Conservation (phyloP, 2,329 filamentous ascomycete genomes). For the Orbilia ellipsospora region DNA sequence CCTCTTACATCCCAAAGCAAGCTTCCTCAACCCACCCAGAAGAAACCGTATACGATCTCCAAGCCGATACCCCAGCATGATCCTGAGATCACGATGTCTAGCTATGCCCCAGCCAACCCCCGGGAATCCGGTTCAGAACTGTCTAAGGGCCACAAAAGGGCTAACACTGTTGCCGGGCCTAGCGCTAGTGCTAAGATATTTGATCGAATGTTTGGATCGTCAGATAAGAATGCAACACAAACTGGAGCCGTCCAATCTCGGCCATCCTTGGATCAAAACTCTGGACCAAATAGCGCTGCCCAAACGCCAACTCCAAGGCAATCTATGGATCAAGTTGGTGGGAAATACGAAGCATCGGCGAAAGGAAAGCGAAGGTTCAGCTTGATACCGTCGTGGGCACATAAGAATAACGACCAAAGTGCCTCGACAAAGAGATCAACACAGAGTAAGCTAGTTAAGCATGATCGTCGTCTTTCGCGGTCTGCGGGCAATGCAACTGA, state of each 20-base stretch:
- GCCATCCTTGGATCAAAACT: conserved; percentile 62
- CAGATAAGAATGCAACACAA: conserved; percentile 47
- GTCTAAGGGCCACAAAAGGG: conserved; percentile 76
- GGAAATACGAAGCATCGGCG: conserved; percentile 66
- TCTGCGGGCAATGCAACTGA: conserved; percentile 54
- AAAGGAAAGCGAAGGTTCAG: conserved; percentile 70
- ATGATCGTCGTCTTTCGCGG: conserved; percentile 55
- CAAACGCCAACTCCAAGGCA: conserved; percentile 67
- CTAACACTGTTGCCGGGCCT: conserved; percentile 77
- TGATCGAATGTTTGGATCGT: conserved; percentile 64
- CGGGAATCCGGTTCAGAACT: conserved; percentile 62
- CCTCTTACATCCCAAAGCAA: conserved; percentile 75
- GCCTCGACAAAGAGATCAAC: conserved; percentile 50
- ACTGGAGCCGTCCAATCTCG: conserved; percentile 34
- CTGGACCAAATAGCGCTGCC: conserved; percentile 46
- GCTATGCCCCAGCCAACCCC: conserved; percentile 68
- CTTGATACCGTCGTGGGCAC: conserved; percentile 70
- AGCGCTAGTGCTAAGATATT: conserved; percentile 68
- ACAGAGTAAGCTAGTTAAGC: conserved; percentile 55
- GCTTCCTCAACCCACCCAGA: conserved; percentile 80
- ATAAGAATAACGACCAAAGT: conserved; percentile 43
- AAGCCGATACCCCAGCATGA: conserved; percentile 70
- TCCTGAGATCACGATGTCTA: conserved; percentile 71
- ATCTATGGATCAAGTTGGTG: conserved; percentile 80
- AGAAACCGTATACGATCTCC: conserved; percentile 78